Conservation (phyloP, 2,329 filamentous ascomycete genomes). For the Microthyrium microscopicum region DNA sequence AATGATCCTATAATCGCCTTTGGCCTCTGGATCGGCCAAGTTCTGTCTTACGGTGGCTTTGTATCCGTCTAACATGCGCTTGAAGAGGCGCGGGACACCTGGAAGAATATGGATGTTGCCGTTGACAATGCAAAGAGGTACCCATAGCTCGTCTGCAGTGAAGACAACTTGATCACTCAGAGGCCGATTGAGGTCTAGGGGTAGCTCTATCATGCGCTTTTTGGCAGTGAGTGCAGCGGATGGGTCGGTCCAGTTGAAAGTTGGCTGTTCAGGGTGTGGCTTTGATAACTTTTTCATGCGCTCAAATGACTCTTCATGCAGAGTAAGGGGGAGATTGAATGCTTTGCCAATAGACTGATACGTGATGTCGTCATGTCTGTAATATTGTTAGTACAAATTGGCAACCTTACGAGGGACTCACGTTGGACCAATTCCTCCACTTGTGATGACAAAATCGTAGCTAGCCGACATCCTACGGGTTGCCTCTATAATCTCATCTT, state of each 20-base stretch:
- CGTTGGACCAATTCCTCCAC: conserved; percentile 91
- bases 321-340: conserved; percentile 57
- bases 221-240: conserved; percentile 65
- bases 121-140: conserved; percentile 76
- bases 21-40: conserved; percentile 62
- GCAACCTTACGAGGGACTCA: conserved; percentile 27
- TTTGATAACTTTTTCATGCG: conserved; percentile 73
- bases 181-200: conserved; percentile 50
- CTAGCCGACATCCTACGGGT: conserved; percentile 69
- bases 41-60: conserved; percentile 55
- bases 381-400: not conserved
- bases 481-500: conserved; percentile 77
- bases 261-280: conserved; percentile 52
- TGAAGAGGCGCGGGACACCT: conserved; percentile 73
- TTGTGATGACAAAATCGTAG: conserved; percentile 92
- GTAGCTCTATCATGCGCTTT: conserved; percentile 78
- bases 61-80: conserved; percentile 59
- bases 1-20: conserved; percentile 60
- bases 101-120: conserved; percentile 88
- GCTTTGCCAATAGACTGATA: conserved; percentile 88
- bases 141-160: conserved; percentile 69
- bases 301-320: conserved; percentile 60
- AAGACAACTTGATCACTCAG: conserved; percentile 62
- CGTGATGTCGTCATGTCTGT: conserved; percentile 90
- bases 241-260: conserved; percentile 73